These are phyloP conservation scores for Scenedesmus sp. DNA, from an alignment of 163 green algal species.

Conservation along the genomic window DNA sequence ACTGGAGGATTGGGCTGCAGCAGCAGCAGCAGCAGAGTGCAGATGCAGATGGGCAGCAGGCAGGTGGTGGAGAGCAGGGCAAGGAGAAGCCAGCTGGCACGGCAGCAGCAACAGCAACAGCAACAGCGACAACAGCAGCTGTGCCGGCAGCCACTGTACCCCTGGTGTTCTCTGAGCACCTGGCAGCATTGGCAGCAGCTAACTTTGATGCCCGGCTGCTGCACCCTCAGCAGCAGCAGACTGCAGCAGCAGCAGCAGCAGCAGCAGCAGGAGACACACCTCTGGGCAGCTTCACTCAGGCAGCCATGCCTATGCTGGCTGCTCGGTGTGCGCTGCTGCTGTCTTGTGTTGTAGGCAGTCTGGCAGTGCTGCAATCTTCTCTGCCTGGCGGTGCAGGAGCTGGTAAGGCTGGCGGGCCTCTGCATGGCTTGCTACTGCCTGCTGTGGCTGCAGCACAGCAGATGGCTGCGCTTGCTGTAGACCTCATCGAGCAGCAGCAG, in stretches of 20 bases:
- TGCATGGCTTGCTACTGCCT: constrained; percentile 15
- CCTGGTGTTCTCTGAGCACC: constrained; percentile 30
- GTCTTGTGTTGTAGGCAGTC: not conserved
- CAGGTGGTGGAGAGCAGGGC: not conserved
- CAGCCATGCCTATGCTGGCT: constrained; percentile 41
- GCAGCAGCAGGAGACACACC: not conserved
- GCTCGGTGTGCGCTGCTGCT: constrained; percentile 27
- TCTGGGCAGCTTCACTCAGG: not conserved
- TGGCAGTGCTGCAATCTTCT: not conserved
- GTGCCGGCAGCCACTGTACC: not conserved
- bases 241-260: not conserved
- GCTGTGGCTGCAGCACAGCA: constrained; percentile 25
- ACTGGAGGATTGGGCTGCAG: constrained; percentile 10
- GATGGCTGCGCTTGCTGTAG: constrained; percentile 3
- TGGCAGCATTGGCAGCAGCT: not conserved
- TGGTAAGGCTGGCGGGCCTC: not conserved
- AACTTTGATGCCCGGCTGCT: constrained; percentile 11
- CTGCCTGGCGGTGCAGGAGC: not conserved
- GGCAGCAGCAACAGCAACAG: not conserved
- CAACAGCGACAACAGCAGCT: not conserved
- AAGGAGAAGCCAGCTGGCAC: not conserved
- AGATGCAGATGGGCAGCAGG: not conserved
- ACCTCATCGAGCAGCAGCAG: constrained; percentile 7
- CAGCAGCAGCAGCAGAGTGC: constrained; percentile 22
- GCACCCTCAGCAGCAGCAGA: constrained; percentile 9